Evolutionary conservation across 345 rosid genomes (phyloP).

Genomic region (Cardamine occulta): DNA sequence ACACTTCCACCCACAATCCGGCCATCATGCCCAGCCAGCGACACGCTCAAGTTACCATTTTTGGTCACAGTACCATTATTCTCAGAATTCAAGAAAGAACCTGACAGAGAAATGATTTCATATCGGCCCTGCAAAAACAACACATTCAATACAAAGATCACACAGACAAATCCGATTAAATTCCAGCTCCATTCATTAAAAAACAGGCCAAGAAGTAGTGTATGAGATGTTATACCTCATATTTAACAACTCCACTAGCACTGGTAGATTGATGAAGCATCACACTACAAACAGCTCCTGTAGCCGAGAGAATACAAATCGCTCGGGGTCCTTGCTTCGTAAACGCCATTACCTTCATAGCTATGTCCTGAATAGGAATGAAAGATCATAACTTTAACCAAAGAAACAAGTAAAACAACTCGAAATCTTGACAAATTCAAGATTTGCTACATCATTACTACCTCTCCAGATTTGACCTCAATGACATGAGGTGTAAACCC

Average conservation of each 20-base stretch:
- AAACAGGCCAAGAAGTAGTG: not conserved
- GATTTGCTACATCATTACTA: constrained; percentile 34
- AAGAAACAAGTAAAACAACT: not conserved
- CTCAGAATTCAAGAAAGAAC: constrained; percentile 80
- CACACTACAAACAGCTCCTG: constrained; percentile 83
- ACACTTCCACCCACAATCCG: constrained; percentile 87
- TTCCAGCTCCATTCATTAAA: not conserved
- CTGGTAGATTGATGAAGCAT: constrained; percentile 71
- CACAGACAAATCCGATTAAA: not conserved
- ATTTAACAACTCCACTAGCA: constrained; percentile 65
- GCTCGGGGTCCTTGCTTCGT: constrained; percentile 90
- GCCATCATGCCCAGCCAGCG: constrained; percentile 88
- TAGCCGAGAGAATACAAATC: constrained; percentile 91
- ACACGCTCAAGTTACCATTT: constrained; percentile 75
- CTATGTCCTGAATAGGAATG: constrained; percentile 66
- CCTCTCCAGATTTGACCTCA: constrained; percentile 84
- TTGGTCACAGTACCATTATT: constrained; percentile 73
- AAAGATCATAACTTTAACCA: constrained; percentile 13
- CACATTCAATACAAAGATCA: constrained; percentile 14
- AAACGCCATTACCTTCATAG: constrained; percentile 71
- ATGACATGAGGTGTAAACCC: constrained; percentile 99
- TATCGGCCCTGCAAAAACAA: constrained; percentile 72
- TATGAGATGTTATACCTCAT: constrained; percentile 58
- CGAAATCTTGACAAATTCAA: not conserved
- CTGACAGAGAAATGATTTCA: constrained; percentile 85